Evolutionary conservation across 2,329 filamentous ascomycete species (phyloP).

Genomic region (Aspergillus spinulosporus): DNA sequence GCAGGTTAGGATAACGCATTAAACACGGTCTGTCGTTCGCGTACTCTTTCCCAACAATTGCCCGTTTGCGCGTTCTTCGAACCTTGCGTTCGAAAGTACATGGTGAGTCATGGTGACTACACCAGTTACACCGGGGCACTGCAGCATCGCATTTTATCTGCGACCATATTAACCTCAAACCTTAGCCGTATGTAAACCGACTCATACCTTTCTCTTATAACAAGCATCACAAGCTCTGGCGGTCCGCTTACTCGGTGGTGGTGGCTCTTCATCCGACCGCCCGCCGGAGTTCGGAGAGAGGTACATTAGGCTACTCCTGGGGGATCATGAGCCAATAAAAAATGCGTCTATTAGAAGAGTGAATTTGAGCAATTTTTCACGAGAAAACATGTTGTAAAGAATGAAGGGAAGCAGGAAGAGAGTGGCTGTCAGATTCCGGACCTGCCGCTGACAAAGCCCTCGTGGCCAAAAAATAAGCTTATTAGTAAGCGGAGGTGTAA

Average conservation of each 20-base stretch:
- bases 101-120: constrained; percentile 48
- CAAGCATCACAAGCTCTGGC: constrained; percentile 52
- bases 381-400: neutral
- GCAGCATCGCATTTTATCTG: constrained; percentile 55
- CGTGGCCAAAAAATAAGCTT: neutral
- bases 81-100: constrained; percentile 49
- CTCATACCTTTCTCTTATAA: constrained; percentile 49
- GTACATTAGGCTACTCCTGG: constrained; percentile 16
- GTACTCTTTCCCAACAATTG: constrained; percentile 26
- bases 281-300: constrained; percentile 19
- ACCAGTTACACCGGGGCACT: constrained; percentile 52
- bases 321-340: neutral
- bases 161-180: constrained; percentile 1
- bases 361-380: neutral
- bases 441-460: constrained; percentile 10
- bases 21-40: neutral
- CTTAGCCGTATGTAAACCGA: constrained; percentile 20
- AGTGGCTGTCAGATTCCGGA: neutral
- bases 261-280: constrained; percentile 25
- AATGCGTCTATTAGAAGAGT: neutral
- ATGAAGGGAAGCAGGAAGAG: neutral
- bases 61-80: constrained; percentile 31
- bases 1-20: neutral
- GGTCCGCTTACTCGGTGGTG: constrained; percentile 26
- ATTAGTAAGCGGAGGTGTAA: neutral